Conservation (phyloP, 2,329 filamentous ascomycete genomes). For the Sclerotinia subarctica region DNA sequence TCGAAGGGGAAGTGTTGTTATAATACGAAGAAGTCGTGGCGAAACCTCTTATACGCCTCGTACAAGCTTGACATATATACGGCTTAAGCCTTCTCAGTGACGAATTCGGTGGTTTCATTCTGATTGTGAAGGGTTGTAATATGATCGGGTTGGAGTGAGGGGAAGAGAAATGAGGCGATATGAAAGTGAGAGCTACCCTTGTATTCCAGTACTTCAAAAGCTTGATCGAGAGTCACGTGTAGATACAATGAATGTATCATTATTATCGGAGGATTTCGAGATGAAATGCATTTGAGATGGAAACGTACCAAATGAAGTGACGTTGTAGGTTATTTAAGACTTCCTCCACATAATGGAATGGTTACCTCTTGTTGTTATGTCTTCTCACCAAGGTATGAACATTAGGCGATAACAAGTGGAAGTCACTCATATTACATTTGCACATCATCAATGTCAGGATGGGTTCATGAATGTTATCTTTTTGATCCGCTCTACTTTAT, state of each 20-base stretch:
- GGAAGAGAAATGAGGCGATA: background rate
- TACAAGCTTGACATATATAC: slow-evolving; percentile 17
- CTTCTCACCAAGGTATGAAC: background rate
- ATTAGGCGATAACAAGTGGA: background rate
- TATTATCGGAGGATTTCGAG: background rate
- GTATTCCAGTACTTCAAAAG: slow-evolving; percentile 1
- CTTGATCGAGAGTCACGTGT: slow-evolving; percentile 18
- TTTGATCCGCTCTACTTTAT: background rate
- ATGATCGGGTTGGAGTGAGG: background rate
- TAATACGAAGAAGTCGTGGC: slow-evolving; percentile 5
- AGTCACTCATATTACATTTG: background rate
- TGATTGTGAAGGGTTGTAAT: background rate
- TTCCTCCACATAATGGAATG: background rate
- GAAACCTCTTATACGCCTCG: slow-evolving; percentile 13
- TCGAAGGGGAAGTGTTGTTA: slow-evolving; percentile 2
- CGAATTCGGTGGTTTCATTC: slow-evolving; percentile 4
- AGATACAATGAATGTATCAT: background rate
- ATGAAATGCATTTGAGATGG: background rate
- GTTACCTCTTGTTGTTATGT: background rate
- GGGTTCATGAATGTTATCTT: background rate
- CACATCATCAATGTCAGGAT: background rate
- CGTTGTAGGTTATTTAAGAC: background rate
- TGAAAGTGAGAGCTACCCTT: slow-evolving; percentile 11
- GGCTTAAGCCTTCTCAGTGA: background rate
- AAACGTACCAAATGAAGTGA: background rate